Evolutionary conservation across 208 protist species (phyloP).

Genomic region (Porcisia deanei): DNA sequence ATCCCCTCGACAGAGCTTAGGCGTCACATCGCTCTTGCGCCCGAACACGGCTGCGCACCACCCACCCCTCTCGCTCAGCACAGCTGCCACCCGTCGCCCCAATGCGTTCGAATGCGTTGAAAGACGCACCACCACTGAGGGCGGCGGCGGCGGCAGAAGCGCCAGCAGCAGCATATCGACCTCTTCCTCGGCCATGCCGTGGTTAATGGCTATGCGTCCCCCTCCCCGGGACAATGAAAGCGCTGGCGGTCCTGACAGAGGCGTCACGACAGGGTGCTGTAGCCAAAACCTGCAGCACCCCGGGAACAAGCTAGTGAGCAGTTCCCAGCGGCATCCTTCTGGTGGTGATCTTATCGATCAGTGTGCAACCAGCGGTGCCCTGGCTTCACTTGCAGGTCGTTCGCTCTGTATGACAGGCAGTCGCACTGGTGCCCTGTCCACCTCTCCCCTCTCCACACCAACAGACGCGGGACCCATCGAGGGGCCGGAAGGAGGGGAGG

Average conservation of each 20-base stretch:
- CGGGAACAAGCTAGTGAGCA: not conserved
- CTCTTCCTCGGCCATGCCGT: constrained; percentile 1
- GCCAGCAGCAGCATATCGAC: constrained; percentile 6
- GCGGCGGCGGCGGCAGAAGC: not conserved
- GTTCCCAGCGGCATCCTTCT: not conserved
- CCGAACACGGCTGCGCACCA: not conserved
- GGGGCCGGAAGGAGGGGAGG: not conserved
- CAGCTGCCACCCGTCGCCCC: not conserved
- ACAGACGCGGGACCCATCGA: not conserved
- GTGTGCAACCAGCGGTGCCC: not conserved
- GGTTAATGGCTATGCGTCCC: not conserved
- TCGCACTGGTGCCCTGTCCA: not conserved
- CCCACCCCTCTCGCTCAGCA: not conserved
- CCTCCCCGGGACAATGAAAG: not conserved
- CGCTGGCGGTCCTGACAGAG: not conserved
- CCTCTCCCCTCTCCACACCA: constrained; percentile 2
- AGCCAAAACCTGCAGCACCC: too few species aligned
- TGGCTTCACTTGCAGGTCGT: not conserved
- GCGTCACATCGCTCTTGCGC: not conserved
- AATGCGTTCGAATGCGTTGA: constrained; percentile 1
- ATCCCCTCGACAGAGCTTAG: not conserved
- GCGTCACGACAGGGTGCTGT: not conserved
- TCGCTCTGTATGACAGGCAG: constrained; percentile 7
- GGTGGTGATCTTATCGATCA: not conserved
- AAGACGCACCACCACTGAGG: not conserved